Evolutionary conservation across 2,329 filamentous ascomycete species (phyloP), one percentile per base, ranked within the genome.

Genomic region (Akanthomyces dipterigenus): DNA sequence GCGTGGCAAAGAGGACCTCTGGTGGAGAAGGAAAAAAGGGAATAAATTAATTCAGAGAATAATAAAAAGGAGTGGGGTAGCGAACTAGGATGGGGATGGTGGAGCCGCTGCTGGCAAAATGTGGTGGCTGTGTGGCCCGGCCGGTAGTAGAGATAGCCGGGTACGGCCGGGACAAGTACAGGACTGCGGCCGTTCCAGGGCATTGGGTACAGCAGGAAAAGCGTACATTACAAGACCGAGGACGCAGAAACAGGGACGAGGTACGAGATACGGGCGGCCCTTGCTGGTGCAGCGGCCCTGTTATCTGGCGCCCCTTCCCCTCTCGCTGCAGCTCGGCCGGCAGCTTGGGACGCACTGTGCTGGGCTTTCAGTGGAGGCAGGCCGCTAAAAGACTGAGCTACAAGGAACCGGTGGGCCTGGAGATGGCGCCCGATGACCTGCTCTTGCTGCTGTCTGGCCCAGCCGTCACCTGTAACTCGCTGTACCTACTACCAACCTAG

Each of bases 91-190:
- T 24, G 34, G 20, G n/a, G 31, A 34, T 14, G 28, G 50, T 50
- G 48, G 48, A 24, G 48, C 26, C 16, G 9, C 20, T 45, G 7
- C 48, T 31, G n/a, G n/a, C 24, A 31, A 26, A n/a, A 8, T n/a
- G 50, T 54, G 50, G 50, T 54, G 50, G 50, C 50, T 54, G 50
- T 50, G 26, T n/a, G n/a, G n/a, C n/a, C n/a, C n/a, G n/a, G n/a
- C n/a, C n/a, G n/a, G n/a, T n/a, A n/a, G n/a, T n/a, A 40, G 50
- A 16, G 11, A 18, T n/a, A 40, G 50, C 36, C 34, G 36, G 31
- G 9, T 40, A 54, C 28, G 7, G 16, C 2, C 14, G 14, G 48
- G 3, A 12, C 48, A 34, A 34, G 26, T 36, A 50, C 28, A 36
- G 11, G 3, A 34, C 8, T 11, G 26, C 34, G 48, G n/a, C 48